A percentile compares a stretch with the other conserved stretches of the same genome.
phyloP scores from a whole-genome alignment of 805 yeast genomes.

The Yamadazyma sp. region DNA sequence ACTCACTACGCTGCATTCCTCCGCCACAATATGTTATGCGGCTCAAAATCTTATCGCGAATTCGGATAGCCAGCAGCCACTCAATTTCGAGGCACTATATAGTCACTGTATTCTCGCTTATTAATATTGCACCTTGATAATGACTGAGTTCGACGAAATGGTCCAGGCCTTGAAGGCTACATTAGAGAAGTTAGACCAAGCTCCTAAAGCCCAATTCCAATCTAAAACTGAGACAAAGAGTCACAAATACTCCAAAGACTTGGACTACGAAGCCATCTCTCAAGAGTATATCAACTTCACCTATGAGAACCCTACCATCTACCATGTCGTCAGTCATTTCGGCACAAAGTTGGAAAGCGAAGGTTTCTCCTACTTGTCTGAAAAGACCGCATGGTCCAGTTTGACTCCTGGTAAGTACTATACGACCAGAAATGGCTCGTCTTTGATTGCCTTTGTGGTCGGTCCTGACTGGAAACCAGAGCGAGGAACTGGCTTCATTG shows the following conservation, averaged over 20 bases:
- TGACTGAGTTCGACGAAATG: slow-evolving; percentile 16
- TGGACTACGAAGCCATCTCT: slow-evolving; percentile 10
- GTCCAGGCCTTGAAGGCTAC: slow-evolving; percentile 16
- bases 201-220: background rate
- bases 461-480: slow-evolving; percentile 38
- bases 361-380: slow-evolving; percentile 31
- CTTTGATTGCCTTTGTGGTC: slow-evolving; percentile 37
- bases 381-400: slow-evolving; percentile 19
- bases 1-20: too few relatives aligned
- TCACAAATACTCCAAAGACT: background rate
- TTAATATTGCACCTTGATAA: too few relatives aligned
- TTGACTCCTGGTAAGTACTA: slow-evolving; percentile 20
- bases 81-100: background rate
- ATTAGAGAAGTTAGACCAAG: slow-evolving; percentile 8
- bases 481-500: slow-evolving; percentile 17
- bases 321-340: slow-evolving; percentile 32
- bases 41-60: slow-evolving; percentile 3
- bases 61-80: slow-evolving; percentile 1
- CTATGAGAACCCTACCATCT: slow-evolving; percentile 42
- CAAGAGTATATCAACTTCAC: slow-evolving; percentile 30
- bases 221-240: background rate
- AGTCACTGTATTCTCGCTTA: too few relatives aligned
- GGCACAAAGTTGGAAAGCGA: slow-evolving; percentile 21
- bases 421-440: slow-evolving; percentile 30
- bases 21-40: background rate